These are phyloP conservation scores for Ophidiomyces ophidiicola DNA, from an alignment of 2,329 filamentous ascomycete genomes.

Conservation along the genomic window DNA sequence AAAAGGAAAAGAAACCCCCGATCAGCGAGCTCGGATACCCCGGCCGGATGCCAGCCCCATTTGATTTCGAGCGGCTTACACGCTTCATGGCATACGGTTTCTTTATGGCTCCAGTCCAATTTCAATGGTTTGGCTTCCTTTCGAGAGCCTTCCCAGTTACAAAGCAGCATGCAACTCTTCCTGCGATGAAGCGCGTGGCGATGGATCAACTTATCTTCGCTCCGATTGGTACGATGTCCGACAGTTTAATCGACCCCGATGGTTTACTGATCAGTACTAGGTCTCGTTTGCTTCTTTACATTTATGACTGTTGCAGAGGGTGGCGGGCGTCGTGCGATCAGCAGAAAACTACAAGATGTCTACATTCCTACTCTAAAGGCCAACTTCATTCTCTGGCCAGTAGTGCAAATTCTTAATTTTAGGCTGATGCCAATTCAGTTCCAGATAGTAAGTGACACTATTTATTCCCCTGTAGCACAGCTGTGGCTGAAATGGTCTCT, in stretches of 20 bases:
- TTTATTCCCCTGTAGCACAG: neutral
- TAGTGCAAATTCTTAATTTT: conserved; percentile 95
- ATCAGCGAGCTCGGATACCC: conserved; percentile 53
- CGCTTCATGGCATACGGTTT: conserved; percentile 97
- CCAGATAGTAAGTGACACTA: conserved; percentile 87
- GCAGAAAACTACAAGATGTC: conserved; percentile 80
- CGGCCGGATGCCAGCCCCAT: conserved; percentile 58
- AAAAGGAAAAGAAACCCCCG: conserved; percentile 62
- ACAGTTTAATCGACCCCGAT: neutral
- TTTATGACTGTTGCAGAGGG: conserved; percentile 95
- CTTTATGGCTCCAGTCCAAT: conserved; percentile 87
- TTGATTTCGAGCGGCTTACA: conserved; percentile 89
- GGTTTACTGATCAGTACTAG: conserved; percentile 24
- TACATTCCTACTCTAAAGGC: conserved; percentile 90
- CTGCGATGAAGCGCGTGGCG: conserved; percentile 78
- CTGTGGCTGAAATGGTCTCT: conserved; percentile 3
- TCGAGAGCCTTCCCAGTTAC: conserved; percentile 71
- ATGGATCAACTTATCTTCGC: conserved; percentile 91
- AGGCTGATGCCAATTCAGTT: conserved; percentile 87
- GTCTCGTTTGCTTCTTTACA: conserved; percentile 79
- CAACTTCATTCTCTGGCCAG: conserved; percentile 90
- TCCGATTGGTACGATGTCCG: conserved; percentile 54
- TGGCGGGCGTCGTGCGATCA: conserved; percentile 66
- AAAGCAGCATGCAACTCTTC: conserved; percentile 58
- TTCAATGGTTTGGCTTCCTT: conserved; percentile 88